Evolutionary conservation across 495 filamentous ascomycete species (phyloP).

Genomic region (Penicillium soppii): DNA sequence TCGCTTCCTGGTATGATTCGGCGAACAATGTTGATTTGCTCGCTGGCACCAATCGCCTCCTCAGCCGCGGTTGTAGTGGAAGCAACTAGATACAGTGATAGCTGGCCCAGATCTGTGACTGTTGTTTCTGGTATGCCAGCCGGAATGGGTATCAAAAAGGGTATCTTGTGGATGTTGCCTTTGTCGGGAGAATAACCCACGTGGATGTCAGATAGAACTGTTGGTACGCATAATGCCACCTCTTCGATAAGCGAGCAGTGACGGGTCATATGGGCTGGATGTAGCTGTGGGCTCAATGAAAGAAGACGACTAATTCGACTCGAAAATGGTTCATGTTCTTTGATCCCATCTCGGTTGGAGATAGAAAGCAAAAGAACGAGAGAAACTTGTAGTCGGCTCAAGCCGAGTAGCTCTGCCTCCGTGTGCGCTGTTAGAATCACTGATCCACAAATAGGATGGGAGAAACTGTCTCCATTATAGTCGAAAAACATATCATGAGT

Average conservation of each 20-base stretch:
- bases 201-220: background rate
- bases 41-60: background rate
- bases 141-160: slow-evolving; percentile 7
- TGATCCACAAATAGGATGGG: slow-evolving; percentile 11
- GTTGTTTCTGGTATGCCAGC: slow-evolving; percentile 1
- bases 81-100: slow-evolving; percentile 11
- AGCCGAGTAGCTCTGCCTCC: background rate
- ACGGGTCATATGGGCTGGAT: background rate
- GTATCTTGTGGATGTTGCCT: slow-evolving; percentile 7
- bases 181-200: background rate
- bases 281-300: background rate
- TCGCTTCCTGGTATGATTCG: slow-evolving; percentile 4
- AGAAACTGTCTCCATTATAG: slow-evolving; percentile 9
- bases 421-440: background rate
- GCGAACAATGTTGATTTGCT: slow-evolving; percentile 4
- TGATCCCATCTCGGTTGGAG: background rate
- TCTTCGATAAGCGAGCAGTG: slow-evolving; percentile 8
- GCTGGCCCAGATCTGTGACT: slow-evolving; percentile 5
- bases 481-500: slow-evolving; percentile 10
- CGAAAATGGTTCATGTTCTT: background rate
- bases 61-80: background rate
- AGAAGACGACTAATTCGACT: background rate
- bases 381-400: background rate
- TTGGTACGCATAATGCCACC: background rate
- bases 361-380: slow-evolving; percentile 9